Evolutionary conservation across 148 eudicot species (phyloP), one percentile per base, ranked within the genome.

Genomic region (Nepenthes gracilis): DNA sequence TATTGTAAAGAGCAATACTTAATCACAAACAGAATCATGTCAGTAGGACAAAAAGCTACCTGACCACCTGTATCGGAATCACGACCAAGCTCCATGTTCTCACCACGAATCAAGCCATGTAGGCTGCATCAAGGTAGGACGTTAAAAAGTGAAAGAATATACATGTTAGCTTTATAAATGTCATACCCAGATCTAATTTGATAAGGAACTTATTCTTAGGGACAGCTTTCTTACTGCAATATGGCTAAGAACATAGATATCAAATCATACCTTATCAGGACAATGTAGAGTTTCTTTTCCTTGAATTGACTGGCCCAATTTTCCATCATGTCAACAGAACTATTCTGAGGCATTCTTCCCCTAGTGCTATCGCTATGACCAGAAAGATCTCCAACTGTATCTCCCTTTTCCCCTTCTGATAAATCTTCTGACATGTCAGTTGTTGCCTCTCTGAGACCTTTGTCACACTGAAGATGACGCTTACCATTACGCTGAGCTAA

Each of bases 391-490:
- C 65, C 58, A 54, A 60, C 55, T 23, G 65, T 64, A 70, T 87
- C 74, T 80, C 96, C 75, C 70, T 77, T 92, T 68, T 88, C 97
- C 15, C 96, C 96, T 80, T 92, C 97, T 4, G 97, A 88, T 64
- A 92, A 85, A 69, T 92, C 97, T 56, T 85, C 88, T 35, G 93
- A 78, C 78, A 78, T 74, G 67, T 78, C 88, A 63, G 96, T 96
- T 78, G 75, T 68, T 35, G 82, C 78, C 59, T 91, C 97, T 58
- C 68, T 73, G 23, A 87, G 84, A 62, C 93, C 92, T 67, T 69
- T 85, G 64, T 91, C 97, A 1, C 83, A 79, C 68, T 91, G 96
- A 70, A 73, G 51, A 63, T 49, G 78, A 36, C 90, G 79, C 57
- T 81, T 80, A 36, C 75, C 76, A 48, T 78, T 74, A 49, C 71